Percentiles rank a stretch among this genome's conserved stretches.
Conservation (phyloP, 2,329 filamentous ascomycete species). For the Penicillium sp. region DNA sequence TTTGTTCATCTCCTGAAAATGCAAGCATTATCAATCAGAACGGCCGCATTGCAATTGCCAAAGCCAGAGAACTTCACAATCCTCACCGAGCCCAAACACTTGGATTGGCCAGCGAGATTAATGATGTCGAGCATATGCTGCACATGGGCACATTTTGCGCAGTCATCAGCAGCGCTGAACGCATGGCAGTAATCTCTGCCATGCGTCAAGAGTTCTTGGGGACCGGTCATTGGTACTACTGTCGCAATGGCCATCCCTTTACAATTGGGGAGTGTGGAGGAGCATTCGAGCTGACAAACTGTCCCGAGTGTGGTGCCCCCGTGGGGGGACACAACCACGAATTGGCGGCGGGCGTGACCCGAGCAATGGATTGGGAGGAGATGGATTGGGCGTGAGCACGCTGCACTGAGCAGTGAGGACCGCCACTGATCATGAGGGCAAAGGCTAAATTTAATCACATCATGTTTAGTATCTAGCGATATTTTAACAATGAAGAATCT, state of each 20-base stretch:
- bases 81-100: conserved; percentile 29
- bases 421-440: too few species aligned
- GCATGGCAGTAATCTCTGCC: conserved; percentile 49
- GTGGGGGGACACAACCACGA: conserved; percentile 50
- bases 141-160: conserved; percentile 48
- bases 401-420: neutral
- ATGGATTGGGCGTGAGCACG: too few species aligned
- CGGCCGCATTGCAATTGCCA: conserved; percentile 15
- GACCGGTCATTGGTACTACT: conserved; percentile 51
- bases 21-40: conserved; percentile 7
- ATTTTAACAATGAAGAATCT: too few species aligned
- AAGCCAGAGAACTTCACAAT: conserved; percentile 29
- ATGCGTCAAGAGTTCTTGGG: conserved; percentile 52
- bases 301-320: conserved; percentile 58
- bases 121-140: conserved; percentile 48
- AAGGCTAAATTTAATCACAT: too few species aligned
- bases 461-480: too few species aligned
- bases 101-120: conserved; percentile 46
- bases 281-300: conserved; percentile 59
- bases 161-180: conserved; percentile 51
- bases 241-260: conserved; percentile 47
- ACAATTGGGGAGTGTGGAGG: conserved; percentile 64
- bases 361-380: neutral
- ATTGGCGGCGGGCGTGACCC: neutral
- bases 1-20: neutral